Evolutionary conservation across 1,284 basidiomycete species (phyloP), one percentile per base, ranked within the genome.

Genomic region (Pseudomicrostroma phylloplanum): DNA sequence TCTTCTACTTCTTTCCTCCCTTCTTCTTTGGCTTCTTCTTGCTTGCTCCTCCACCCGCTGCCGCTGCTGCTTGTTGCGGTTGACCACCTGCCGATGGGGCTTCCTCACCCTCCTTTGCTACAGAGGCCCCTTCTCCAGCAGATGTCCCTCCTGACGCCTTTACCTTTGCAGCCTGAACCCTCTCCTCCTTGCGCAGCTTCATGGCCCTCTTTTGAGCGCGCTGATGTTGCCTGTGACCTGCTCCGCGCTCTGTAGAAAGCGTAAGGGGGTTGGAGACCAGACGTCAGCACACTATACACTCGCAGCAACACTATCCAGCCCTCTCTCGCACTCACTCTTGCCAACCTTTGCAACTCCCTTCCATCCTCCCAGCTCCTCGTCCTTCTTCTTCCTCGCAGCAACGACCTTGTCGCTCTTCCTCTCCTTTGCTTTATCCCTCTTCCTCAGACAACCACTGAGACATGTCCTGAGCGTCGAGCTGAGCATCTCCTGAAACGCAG

Each of bases 361-460:
- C 59, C 71, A 72, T 36, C 72, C 69, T 23, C 65, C 66, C 1
- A 67, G 64, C 19, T 64, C 59, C 55, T 75, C 59, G 17, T 75
- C 53, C 23, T 72, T 61, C 62, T 77, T 74, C 55, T 70, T 72
- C 54, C 68, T 67, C 25, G 67, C 68, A 49, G 68, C 66, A 19
- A 65, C 62, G 11, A 63, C 53, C 57, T 78, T 74, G 46, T 77
- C 72, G 51, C 67, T 68, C 57, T 72, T 67, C 19, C 74, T 63
- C 65, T 78, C 76, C 58, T 75, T 77, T 54, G 75, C 75, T 64
- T 76, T 76, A 64, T 77, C 73, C 41, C 72, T 65, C 61, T 76
- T 77, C 54, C 68, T 66, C 53, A 78, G 69, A 21, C 58, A 68
- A 15, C 49, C 57, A 1, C 70, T 64, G 0, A 77, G 69, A 1